Conservation (phyloP, 106 monocot species). For the Dioscorea alata region DNA sequence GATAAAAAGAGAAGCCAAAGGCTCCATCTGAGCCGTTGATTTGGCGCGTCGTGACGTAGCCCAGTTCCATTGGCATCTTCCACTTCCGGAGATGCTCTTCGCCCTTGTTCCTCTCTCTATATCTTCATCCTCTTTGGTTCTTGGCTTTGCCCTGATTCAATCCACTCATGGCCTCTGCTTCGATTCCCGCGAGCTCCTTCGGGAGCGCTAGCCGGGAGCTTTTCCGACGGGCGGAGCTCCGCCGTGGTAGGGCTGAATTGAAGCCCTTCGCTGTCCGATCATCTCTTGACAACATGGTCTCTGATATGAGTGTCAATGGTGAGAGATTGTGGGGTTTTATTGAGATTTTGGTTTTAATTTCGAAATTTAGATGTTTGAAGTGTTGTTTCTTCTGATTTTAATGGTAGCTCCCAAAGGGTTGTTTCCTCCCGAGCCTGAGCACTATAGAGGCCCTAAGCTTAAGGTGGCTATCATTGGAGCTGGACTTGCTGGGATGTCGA, state of each 20-base stretch:
- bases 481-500: constrained; percentile 99
- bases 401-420: constrained; percentile 90
- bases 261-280: constrained; percentile 16
- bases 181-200: constrained; percentile 3
- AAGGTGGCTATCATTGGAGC: constrained; percentile 94
- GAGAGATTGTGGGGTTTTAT: constrained; percentile 1
- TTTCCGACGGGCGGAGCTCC: not conserved
- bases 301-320: constrained; percentile 79
- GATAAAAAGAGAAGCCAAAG: no score
- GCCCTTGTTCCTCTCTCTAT: not conserved
- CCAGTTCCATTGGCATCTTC: not conserved
- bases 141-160: no score
- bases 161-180: constrained; percentile 8
- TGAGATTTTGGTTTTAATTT: not conserved
- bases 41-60: not conserved
- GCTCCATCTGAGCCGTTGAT: no score
- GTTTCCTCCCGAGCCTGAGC: constrained; percentile 93
- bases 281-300: constrained; percentile 56
- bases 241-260: not conserved
- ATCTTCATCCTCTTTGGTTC: no score
- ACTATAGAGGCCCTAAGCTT: constrained; percentile 85
- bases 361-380: not conserved
- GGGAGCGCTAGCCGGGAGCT: not conserved
- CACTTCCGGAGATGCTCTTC: not conserved
- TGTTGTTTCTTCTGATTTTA: not conserved